Base-by-base conservation (phyloP, 371 early-diverging fungal genomes). In the Encephalitozoon cuniculi region DNA sequence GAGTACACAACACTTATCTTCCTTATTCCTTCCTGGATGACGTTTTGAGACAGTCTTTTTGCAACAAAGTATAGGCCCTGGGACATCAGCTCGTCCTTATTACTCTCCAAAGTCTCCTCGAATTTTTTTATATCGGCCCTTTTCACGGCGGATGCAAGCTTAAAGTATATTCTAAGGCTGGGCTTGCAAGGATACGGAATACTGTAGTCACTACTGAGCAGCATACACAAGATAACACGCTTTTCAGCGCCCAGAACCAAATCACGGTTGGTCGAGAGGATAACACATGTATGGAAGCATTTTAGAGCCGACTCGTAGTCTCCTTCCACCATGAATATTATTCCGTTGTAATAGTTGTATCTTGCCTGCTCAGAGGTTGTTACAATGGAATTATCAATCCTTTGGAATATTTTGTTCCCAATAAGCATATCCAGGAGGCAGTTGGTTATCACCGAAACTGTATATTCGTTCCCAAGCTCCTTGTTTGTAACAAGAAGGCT, bases 21-120 rank as follows among this genome's bases (percentile, higher is more conserved):
- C 15, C 75, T 54, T 11, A 79, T 71, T 30, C 78, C 78, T 43
- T 79, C 79, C 65, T 79, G 76, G 2, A 79, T 63, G 2, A 75
- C 66, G 65, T 71, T 75, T 18, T 64, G 52, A 0, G 41, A 37
- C 21, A 79, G 46, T 64, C 79, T 68, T n/a, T 59, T 41, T 39
- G 70, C 55, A 1, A 79, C 59, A 49, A 74, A 74, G 68, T 54
- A 78, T 32, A 70, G 18, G 3, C 75, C 75, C 32, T 69, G 59
- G 32, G 25, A 0, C 18, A 67, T 51, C 18, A 68, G 64, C 34
- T 64, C 55, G 30, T 71, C 41, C 25, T 54, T 64, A 43, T 68
- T 28, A 2, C 49, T 63, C 26, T 79, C 68, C 4, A 79, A 2
- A 55, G 69, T 23, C 12, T 63, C 63, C 12, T 64, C 23, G 46